Evolutionary conservation across 768 basidiomycete genomes (phyloP).

Genomic region (Boletus pseudo-olivaceus): DNA sequence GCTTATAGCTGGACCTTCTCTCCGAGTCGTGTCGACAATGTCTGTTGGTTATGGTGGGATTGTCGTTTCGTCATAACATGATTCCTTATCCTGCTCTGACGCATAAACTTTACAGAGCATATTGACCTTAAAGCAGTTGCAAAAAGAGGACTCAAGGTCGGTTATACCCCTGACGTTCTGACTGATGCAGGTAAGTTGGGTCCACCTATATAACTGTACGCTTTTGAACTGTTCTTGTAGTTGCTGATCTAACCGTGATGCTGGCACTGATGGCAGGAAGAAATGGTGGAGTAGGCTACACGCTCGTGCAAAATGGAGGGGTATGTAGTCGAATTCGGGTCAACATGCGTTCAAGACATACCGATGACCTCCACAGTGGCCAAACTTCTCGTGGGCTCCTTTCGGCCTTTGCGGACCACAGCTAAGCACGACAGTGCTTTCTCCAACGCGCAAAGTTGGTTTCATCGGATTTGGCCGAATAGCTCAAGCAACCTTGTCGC

Average conservation of each 20-base stretch:
- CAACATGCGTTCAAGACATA: neutral
- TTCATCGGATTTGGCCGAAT: conserved; percentile 97
- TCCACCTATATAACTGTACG: neutral
- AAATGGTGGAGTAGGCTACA: conserved; percentile 62
- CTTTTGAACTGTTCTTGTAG: conserved; percentile 37
- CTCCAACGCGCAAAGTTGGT: conserved; percentile 66
- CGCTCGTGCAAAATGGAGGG: conserved; percentile 64
- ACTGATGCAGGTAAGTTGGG: conserved; percentile 72
- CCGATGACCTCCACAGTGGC: conserved; percentile 57
- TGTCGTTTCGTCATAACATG: neutral
- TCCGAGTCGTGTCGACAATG: conserved; percentile 90
- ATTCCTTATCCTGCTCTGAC: neutral
- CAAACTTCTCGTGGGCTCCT: conserved; percentile 71
- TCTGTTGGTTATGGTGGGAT: conserved; percentile 80
- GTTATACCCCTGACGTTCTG: conserved; percentile 92
- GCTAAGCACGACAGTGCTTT: conserved; percentile 50
- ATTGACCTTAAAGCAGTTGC: conserved; percentile 60
- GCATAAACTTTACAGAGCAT: conserved; percentile 59
- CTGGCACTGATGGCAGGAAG: conserved; percentile 90
- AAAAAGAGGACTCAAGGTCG: conserved; percentile 63
- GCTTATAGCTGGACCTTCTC: conserved; percentile 59
- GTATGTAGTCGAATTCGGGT: conserved; percentile 37
- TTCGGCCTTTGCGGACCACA: conserved; percentile 85
- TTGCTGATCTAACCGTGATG: conserved; percentile 89
- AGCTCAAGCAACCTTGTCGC: conserved; percentile 74